Percentiles rank a stretch among this genome's conserved stretches.
These are phyloP conservation scores for Exutisphaerella laricina DNA, from an alignment of 2,329 filamentous ascomycete species.

Conservation along the genomic window DNA sequence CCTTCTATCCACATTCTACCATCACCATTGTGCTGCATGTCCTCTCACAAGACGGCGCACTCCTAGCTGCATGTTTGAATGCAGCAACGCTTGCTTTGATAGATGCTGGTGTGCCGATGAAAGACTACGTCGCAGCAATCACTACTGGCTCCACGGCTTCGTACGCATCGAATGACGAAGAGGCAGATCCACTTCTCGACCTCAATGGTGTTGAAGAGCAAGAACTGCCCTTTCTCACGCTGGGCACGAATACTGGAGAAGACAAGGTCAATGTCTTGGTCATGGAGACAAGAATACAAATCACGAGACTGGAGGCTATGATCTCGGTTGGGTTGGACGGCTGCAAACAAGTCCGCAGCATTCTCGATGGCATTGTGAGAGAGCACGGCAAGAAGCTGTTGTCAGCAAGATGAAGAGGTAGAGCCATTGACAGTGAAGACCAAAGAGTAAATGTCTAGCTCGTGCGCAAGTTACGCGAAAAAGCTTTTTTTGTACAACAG, in stretches of 20 bases:
- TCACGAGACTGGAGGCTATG: conserved; percentile 80
- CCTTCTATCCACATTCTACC: conserved; percentile 81
- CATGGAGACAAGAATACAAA: conserved; percentile 85
- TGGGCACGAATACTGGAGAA: conserved; percentile 56
- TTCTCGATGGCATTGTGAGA: conserved; percentile 75
- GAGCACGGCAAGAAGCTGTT: conserved; percentile 63
- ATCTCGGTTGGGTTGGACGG: conserved; percentile 86
- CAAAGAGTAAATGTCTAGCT: not conserved
- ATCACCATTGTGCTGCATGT: conserved; percentile 82
- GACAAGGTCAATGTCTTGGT: conserved; percentile 74
- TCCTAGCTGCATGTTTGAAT: conserved; percentile 86
- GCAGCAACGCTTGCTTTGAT: conserved; percentile 86
- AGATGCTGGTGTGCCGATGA: conserved; percentile 93
- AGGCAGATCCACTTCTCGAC: conserved; percentile 74
- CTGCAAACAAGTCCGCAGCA: conserved; percentile 75
- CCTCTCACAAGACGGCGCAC: conserved; percentile 80
- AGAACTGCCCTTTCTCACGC: conserved; percentile 82
- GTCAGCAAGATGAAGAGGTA: conserved; percentile 27
- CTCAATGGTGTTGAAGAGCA: conserved; percentile 75
- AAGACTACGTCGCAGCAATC: conserved; percentile 81
- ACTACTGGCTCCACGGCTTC: conserved; percentile 75
- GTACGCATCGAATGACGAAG: conserved; percentile 57
- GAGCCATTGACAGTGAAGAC: not conserved
- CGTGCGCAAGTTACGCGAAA: no score
- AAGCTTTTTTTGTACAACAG: no score